These are phyloP conservation scores for Candida coquimbonensis DNA, from an alignment of 805 yeast genomes.

Conservation along the genomic window DNA sequence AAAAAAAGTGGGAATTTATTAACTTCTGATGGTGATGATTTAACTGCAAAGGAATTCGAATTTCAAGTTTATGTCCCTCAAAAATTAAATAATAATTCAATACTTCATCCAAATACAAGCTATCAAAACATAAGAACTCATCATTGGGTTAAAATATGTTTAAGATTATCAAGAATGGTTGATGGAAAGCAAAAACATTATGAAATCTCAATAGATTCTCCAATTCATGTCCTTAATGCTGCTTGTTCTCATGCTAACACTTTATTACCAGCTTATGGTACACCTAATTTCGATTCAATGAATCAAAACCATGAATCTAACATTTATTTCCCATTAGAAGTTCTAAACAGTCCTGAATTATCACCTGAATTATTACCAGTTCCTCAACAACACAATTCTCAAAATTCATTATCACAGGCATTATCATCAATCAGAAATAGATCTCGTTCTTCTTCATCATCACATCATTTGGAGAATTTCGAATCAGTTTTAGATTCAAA, in stretches of 20 bases:
- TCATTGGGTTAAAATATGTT: slow-evolving; percentile 91
- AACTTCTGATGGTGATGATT: slow-evolving; percentile 37
- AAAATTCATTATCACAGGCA: slow-evolving; percentile 21
- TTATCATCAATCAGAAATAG: slow-evolving; percentile 7
- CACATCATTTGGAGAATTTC: slow-evolving; percentile 24
- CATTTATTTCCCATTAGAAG: slow-evolving; percentile 29
- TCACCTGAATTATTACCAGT: slow-evolving; percentile 47
- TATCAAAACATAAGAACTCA: slow-evolving; percentile 75
- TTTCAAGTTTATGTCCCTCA: slow-evolving; percentile 84
- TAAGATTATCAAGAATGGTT: slow-evolving; percentile 68
- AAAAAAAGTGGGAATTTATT: slow-evolving; percentile 36
- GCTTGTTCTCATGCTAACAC: slow-evolving; percentile 79
- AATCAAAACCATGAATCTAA: slow-evolving; percentile 27
- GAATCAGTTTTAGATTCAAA: slow-evolving; percentile 35
- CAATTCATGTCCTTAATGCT: slow-evolving; percentile 74
- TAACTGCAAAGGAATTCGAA: slow-evolving; percentile 73
- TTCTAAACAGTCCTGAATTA: slow-evolving; percentile 5
- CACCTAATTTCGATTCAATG: slow-evolving; percentile 9
- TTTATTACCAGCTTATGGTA: slow-evolving; percentile 63
- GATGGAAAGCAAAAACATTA: slow-evolving; percentile 77
- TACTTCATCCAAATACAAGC: slow-evolving; percentile 81
- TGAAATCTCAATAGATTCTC: slow-evolving; percentile 92
- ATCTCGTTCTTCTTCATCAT: slow-evolving; percentile 28
- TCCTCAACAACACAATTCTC: slow-evolving; percentile 25
- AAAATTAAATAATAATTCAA: slow-evolving; percentile 45